Evolutionary conservation across 495 filamentous ascomycete genomes (phyloP), one percentile per base, ranked within the genome.

Genomic region (Xylaria cubensis): DNA sequence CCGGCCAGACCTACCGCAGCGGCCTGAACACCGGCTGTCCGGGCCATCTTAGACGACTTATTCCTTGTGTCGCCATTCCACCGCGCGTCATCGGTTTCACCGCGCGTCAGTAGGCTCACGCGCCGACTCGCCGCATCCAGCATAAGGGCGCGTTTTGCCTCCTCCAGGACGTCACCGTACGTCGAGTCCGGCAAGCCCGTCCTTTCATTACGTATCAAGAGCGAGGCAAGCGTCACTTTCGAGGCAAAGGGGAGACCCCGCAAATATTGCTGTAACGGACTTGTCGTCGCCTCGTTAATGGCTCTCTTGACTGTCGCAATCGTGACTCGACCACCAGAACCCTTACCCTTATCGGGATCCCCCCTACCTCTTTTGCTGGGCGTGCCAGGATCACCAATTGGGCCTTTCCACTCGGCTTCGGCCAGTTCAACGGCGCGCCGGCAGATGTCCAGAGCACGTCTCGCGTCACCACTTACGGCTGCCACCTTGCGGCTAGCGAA

Each of bases 401-500:
- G 76, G 12, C 78, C 75, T 66, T 84, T 85, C 50, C 48, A 81
- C 41, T 94, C 89, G 63, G 92, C 87, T 80, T 99, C 97, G 13
- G 96, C 96, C 24, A 99, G 90, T 80, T 99, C 97, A 9, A 99
- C 96, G 2, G 97, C 97, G 63, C 97, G 89, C 1, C 97, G 88
- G 78, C 97, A 99, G 62, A 99, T 98, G 76, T 99, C 97, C 9
- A 99, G 84, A 3, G 95, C 95, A 32, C 97, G 89, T 36, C 97
- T 86, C 15, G 97, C 97, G 75, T 99, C 97, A 53, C 97, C 97
- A 70, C 91, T 94, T 39, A 99, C 97, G 15, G 96, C 95, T 0
- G 97, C 97, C 2, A 99, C 97, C 82, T 99, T 99, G 26, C 97
- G 88, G 64, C 92, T 93, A 6, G 97, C 97, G 77, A 99, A 99